These are phyloP conservation scores for Candida smagusa DNA, from an alignment of 1,139 yeast genomes.

Conservation along the genomic window DNA sequence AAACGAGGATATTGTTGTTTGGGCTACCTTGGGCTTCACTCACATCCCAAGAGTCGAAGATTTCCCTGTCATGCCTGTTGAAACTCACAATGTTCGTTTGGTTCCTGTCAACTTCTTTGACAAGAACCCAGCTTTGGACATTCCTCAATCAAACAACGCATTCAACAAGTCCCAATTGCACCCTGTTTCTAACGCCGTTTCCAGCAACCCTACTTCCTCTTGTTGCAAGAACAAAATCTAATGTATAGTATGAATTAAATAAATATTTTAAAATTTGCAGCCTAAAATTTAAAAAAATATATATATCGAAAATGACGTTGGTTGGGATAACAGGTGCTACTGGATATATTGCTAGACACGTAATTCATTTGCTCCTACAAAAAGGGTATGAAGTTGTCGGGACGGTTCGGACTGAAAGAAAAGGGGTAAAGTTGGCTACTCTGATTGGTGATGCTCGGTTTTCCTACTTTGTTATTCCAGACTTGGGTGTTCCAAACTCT, in stretches of 20 bases:
- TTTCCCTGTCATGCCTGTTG: constrained; percentile 93
- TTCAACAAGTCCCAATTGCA: constrained; percentile 67
- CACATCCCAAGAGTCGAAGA: constrained; percentile 88
- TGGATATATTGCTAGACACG: constrained; percentile 37
- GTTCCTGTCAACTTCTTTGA: constrained; percentile 78
- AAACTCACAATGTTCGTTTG: constrained; percentile 64
- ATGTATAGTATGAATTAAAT: not conserved
- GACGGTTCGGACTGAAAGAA: constrained; percentile 31
- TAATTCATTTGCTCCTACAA: constrained; percentile 22
- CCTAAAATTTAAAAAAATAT: no score
- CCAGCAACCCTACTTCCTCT: constrained; percentile 13
- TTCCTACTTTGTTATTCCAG: constrained; percentile 24
- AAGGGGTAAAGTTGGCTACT: constrained; percentile 26
- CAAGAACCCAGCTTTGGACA: constrained; percentile 78
- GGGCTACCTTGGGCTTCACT: constrained; percentile 87
- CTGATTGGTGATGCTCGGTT: constrained; percentile 19
- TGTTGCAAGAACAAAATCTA: constrained; percentile 45
- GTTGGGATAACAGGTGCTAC: constrained; percentile 40
- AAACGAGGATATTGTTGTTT: constrained; percentile 76
- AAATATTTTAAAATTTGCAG: no score
- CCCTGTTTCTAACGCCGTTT: constrained; percentile 12
- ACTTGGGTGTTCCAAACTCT: constrained; percentile 25
- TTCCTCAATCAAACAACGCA: constrained; percentile 68
- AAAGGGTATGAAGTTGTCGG: constrained; percentile 33
- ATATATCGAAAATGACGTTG: constrained; percentile 5